Percentiles rank a stretch among this genome's conserved stretches.
Conservation (phyloP, 495 filamentous ascomycete species). For the Neurospora hispaniola region DNA sequence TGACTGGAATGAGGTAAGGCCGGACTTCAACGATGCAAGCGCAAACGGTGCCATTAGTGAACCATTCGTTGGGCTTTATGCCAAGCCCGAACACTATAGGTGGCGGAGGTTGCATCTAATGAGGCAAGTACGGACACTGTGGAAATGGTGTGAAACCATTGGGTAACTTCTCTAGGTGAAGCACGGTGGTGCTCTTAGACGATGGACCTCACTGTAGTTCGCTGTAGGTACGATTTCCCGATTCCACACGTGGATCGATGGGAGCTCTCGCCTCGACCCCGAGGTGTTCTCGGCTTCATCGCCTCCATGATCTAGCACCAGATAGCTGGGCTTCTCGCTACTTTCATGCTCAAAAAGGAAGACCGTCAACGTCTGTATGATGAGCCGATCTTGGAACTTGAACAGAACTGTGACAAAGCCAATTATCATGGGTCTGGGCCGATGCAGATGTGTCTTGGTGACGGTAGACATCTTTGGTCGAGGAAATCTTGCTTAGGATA, state of each 20-base stretch:
- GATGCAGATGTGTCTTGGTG: background rate
- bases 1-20: background rate
- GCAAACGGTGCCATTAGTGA: background rate
- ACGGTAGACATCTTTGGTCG: background rate
- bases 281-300: background rate
- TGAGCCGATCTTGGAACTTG: background rate
- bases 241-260: background rate
- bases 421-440: background rate
- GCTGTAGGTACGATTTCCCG: background rate
- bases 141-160: background rate
- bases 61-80: background rate
- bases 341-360: background rate
- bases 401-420: background rate
- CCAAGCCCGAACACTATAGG: background rate
- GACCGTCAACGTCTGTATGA: background rate
- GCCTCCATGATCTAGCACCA: background rate
- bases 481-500: background rate
- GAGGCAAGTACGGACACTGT: background rate
- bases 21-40: background rate
- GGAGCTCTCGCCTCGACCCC: background rate
- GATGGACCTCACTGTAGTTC: background rate
- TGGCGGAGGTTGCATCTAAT: background rate
- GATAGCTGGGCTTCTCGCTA: background rate
- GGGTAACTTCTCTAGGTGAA: background rate
- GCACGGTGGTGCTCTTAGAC: background rate